Evolutionary conservation across 2,329 filamentous ascomycete species (phyloP), one percentile per base, ranked within the genome.

Genomic region (Colletotrichum sp.): DNA sequence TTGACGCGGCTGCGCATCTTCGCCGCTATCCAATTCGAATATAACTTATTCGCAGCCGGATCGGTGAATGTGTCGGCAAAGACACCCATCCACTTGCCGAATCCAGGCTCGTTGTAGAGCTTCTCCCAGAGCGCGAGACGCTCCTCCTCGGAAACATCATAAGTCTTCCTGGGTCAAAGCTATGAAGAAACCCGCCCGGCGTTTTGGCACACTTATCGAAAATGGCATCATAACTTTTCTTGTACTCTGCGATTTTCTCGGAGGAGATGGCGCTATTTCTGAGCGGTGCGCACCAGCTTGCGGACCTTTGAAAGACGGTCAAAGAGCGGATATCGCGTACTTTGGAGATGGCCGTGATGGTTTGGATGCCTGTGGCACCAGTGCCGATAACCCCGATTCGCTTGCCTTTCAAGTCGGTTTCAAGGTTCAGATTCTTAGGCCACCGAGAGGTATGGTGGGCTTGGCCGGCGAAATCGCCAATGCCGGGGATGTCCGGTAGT

Each of bases 1-100:
- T 86, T 80, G 29, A 93, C 90, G 24, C 88, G 79, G 0, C 82
- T 77, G 16, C 87, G 85, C 24, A 88, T 79, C 0, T 82, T 77
- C 18, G 87, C 85, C 2, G 79, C 73, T 24, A 90, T 84, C 67
- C 83, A 80, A 36, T 82, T 43, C 31, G 31, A 43, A 16, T 70
- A 70, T 3, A 64, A 16, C 31, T 58, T 33, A 27, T 64, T 64
- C 85, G 11, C 82, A 77, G 4, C 83, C 34, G 82, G 82, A 0
- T 81, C 79, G 3, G 83, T 75, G 75, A 91, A 89, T 12, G 58
- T 57, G 24, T 75, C 75, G 24, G 77, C 71, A 2, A 59, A 68
- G 0, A 74, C 74, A 36, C 83, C 85, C 8, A 82, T 66, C 16
- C 34, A 43, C 67, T 83, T 85, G 13, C 78, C 77, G 70, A 87